Evolutionary conservation across 2,329 filamentous ascomycete species (phyloP), one percentile per base, ranked within the genome.

Genomic region (Chaetomium globosum): DNA sequence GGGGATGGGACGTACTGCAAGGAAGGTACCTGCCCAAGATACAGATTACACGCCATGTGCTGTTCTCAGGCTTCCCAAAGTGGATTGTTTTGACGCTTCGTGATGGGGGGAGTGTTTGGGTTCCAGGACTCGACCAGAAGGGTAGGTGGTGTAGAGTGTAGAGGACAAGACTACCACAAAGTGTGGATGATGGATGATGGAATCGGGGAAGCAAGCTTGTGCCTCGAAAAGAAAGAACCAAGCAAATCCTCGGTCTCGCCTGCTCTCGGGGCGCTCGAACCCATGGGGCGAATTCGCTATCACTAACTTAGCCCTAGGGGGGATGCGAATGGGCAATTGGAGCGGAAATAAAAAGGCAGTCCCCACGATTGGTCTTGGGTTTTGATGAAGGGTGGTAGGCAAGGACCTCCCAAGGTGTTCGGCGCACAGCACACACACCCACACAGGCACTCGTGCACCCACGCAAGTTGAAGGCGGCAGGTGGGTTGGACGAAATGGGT

Each of bases 291-390:
- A 60, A 48, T 63, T 46, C 55, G 49, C 26, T 33, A 6, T 66
- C 28, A 63, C 16, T 30, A 56, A 43, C 28, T 48, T 21, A 23
- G 52, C 46, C 43, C 60, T 31, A 61, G 28, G 26, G 65, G 33
- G 65, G n/a, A 43, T 43, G 39, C 39, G 39, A 43, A 43, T 43
- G 39, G 39, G 48, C 65, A 67, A 69, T 68, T 67, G 67, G 61
- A 28, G 64, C 56, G 64, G 49, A 60, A 65, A 66, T 59, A 66
- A 65, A 64, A 64, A 55, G 23, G 48, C 13, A 10, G 53, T 48
- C 30, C 65, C 64, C 62, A 66, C 67, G 65, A 69, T 68, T 69
- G 64, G 68, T 31, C 59, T 65, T 49, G 59, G 49, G 48, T 54
- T 64, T 64, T 61, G 57, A 65, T 65, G 67, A 67, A 64, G 31